Evolutionary conservation across 2,329 filamentous ascomycete species (phyloP).

Genomic region (Sporothrix phasma): DNA sequence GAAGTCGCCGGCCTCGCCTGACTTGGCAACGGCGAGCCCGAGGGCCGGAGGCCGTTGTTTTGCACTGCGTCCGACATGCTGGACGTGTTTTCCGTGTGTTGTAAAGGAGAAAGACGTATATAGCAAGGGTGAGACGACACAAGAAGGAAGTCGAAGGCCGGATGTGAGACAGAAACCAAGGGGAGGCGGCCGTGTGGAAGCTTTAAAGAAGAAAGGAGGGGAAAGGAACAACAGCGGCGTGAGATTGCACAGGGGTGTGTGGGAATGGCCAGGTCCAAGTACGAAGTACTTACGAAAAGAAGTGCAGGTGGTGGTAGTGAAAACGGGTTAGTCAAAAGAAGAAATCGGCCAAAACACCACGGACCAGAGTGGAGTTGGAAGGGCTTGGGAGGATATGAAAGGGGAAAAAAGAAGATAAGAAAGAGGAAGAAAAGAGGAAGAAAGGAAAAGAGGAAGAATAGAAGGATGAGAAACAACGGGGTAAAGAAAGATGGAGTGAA

Average conservation of each 20-base stretch:
- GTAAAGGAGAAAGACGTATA: neutral
- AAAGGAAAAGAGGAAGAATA: neutral
- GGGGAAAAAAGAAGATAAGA: neutral
- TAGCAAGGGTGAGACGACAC: too few species aligned
- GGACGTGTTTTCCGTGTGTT: neutral
- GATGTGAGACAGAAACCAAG: neutral
- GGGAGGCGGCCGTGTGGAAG: neutral
- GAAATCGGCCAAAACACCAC: neutral
- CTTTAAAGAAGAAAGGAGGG: neutral
- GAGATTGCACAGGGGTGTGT: neutral
- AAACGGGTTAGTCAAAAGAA: neutral
- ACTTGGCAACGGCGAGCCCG: neutral
- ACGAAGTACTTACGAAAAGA: neutral
- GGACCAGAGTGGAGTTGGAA: neutral
- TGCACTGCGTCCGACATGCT: neutral
- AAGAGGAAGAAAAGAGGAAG: neutral
- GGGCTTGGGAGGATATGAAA: neutral
- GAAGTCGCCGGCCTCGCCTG: neutral
- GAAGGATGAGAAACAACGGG: neutral
- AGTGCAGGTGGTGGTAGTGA: neutral
- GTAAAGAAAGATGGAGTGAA: conserved; percentile 2
- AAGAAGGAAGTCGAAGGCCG: neutral
- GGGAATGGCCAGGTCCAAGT: neutral
- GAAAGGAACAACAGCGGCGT: neutral
- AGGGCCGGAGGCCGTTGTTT: neutral